phyloP scores from a whole-genome alignment of 345 rosid species.

The Acer negundo region DNA sequence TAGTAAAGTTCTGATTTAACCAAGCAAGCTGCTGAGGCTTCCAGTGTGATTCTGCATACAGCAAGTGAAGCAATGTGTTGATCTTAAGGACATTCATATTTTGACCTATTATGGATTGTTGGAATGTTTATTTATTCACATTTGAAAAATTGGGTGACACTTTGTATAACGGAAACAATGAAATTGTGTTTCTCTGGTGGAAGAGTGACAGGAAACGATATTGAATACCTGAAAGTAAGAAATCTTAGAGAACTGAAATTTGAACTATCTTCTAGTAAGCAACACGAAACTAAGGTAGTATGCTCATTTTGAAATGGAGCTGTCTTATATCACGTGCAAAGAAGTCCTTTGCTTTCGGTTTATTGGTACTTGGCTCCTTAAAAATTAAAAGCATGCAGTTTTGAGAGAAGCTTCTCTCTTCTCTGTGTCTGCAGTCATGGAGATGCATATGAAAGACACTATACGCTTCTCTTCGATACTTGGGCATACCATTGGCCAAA shows the following conservation, averaged over 20 bases:
- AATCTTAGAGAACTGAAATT: background rate
- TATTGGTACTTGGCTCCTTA: constrained; percentile 18
- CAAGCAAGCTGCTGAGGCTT: background rate
- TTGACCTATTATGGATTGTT: background rate
- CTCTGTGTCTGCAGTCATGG: constrained; percentile 2
- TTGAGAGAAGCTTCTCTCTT: background rate
- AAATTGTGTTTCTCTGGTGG: background rate
- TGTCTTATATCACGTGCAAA: constrained; percentile 28
- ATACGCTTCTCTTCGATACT: background rate
- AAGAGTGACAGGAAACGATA: background rate
- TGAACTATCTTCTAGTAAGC: background rate
- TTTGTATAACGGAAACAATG: background rate
- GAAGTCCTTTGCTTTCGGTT: constrained; percentile 7
- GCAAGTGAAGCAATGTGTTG: background rate
- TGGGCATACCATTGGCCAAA: too few relatives aligned
- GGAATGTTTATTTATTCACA: background rate
- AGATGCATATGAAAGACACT: background rate
- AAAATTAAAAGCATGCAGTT: background rate
- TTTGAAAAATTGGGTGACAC: background rate
- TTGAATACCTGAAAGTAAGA: background rate
- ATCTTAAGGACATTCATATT: background rate
- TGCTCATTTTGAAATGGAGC: background rate
- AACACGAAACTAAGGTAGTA: background rate
- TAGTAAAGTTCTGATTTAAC: background rate
- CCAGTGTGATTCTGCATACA: background rate